Percentiles rank a stretch among this genome's conserved stretches.
Conservation (phyloP, 768 basidiomycete species). For the Leucocoprinus leucothites region DNA sequence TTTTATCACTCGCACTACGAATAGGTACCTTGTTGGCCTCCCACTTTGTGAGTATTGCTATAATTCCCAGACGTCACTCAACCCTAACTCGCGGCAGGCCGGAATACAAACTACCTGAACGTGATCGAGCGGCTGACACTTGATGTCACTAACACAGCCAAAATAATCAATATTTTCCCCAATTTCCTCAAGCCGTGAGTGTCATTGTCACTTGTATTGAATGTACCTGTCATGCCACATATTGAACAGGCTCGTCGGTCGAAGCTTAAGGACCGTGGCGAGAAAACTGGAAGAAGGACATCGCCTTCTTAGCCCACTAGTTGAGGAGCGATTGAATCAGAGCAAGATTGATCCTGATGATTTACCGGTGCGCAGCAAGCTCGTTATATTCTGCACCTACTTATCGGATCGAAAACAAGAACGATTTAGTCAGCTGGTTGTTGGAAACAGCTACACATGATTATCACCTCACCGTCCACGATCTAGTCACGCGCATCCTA, state of each 20-base stretch:
- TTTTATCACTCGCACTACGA: conserved; percentile 35
- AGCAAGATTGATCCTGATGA: conserved; percentile 9
- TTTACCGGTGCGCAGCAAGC: conserved; percentile 5
- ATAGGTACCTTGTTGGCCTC: conserved; percentile 43
- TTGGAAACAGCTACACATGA: conserved; percentile 28
- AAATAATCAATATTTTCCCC: conserved; percentile 34
- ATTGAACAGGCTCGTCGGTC: conserved; percentile 20
- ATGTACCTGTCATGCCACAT: background rate
- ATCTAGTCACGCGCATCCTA: conserved; percentile 28
- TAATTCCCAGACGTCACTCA: background rate
- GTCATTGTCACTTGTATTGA: background rate
- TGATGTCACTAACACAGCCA: conserved; percentile 27
- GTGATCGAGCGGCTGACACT: conserved; percentile 31
- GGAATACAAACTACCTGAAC: conserved; percentile 34
- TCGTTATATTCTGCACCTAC: background rate
- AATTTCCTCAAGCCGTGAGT: conserved; percentile 39
- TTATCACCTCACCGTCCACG: conserved; percentile 22
- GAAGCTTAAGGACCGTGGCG: conserved; percentile 20
- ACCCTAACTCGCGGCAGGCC: conserved; percentile 25
- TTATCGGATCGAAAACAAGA: background rate
- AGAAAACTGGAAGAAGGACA: conserved; percentile 20
- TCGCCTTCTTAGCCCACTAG: conserved; percentile 18
- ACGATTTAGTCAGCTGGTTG: conserved; percentile 38
- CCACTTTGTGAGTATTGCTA: conserved; percentile 35
- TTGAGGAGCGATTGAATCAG: conserved; percentile 11